Evolutionary conservation across 73 alveolate genomes (phyloP), one percentile per base, ranked within the genome.

Genomic region (Symbiodinium natans): DNA sequence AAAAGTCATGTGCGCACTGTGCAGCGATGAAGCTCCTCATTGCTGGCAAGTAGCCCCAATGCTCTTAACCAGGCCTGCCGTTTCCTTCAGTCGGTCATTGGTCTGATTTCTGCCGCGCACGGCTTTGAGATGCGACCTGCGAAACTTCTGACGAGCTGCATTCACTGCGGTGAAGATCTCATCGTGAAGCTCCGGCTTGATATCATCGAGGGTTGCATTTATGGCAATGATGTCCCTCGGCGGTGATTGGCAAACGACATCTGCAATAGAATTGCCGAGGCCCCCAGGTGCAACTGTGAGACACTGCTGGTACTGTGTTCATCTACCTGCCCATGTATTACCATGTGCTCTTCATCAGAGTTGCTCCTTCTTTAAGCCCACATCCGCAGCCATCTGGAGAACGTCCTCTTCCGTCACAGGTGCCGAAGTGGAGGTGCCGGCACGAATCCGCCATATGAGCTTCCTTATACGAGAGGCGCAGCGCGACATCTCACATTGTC

Each of bases 281-380:
- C n/a, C n/a, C n/a, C n/a, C n/a, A n/a, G n/a, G n/a, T n/a, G n/a
- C n/a, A n/a, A n/a, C n/a, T n/a, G n/a, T n/a, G n/a, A n/a, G n/a
- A n/a, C n/a, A n/a, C n/a, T n/a, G n/a, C n/a, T n/a, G n/a, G n/a
- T n/a, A n/a, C n/a, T n/a, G n/a, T n/a, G n/a, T n/a, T n/a, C n/a
- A n/a, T n/a, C n/a, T n/a, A n/a, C n/a, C n/a, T n/a, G n/a, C n/a
- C n/a, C n/a, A n/a, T n/a, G n/a, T n/a, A n/a, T n/a, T n/a, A n/a
- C n/a, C n/a, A n/a, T n/a, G n/a, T n/a, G n/a, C n/a, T n/a, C n/a
- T n/a, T 41, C 34, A 63, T 42, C 52, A 42, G 40, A 73, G 97
- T 23, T n/a, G 97, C 97, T 90, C 88, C 25, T 74, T n/a, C 52
- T 68, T 41, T 39, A 90, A 19, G 56, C 97, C 97, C 31, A 90